Percentiles rank a stretch among this genome's conserved stretches.
These are phyloP conservation scores for Salinomyces thailandicus DNA, from an alignment of 2,329 filamentous ascomycete species.

Conservation along the genomic window DNA sequence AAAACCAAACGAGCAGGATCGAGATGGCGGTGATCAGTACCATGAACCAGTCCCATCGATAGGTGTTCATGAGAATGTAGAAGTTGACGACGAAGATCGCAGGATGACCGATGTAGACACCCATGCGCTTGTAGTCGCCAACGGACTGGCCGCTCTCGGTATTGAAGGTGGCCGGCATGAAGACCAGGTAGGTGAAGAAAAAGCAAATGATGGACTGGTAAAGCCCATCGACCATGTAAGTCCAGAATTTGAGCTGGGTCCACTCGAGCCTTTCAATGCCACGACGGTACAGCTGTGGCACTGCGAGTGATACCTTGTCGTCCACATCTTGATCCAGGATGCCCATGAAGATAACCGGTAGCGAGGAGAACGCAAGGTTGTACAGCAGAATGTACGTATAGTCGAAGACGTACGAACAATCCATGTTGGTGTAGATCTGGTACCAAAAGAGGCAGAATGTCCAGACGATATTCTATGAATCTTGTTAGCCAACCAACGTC, in stretches of 20 bases:
- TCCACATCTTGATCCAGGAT: conserved; percentile 95
- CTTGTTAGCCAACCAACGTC: conserved; percentile 1
- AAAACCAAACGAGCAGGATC: conserved; percentile 82
- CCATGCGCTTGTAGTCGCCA: conserved; percentile 71
- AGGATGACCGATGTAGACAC: conserved; percentile 74
- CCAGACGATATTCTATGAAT: conserved; percentile 80
- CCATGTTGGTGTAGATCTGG: conserved; percentile 89
- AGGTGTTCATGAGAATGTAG: conserved; percentile 93
- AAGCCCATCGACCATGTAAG: conserved; percentile 88
- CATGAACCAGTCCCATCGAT: conserved; percentile 97
- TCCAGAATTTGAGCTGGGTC: conserved; percentile 93
- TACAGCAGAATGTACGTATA: conserved; percentile 96
- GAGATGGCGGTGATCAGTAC: conserved; percentile 71
- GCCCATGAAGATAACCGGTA: conserved; percentile 91
- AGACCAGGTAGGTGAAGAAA: conserved; percentile 81
- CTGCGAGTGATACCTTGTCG: conserved; percentile 83
- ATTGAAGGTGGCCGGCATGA: conserved; percentile 57
- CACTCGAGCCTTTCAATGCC: conserved; percentile 95
- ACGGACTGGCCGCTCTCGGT: conserved; percentile 64
- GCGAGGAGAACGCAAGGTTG: conserved; percentile 91
- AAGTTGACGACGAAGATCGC: conserved; percentile 82
- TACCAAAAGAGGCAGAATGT: conserved; percentile 96
- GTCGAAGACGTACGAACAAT: conserved; percentile 93
- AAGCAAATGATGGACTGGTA: conserved; percentile 93
- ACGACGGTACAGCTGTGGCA: conserved; percentile 87